phyloP scores from a whole-genome alignment of 1,284 basidiomycete species.

The Cutaneotrichosporon sp. region DNA sequence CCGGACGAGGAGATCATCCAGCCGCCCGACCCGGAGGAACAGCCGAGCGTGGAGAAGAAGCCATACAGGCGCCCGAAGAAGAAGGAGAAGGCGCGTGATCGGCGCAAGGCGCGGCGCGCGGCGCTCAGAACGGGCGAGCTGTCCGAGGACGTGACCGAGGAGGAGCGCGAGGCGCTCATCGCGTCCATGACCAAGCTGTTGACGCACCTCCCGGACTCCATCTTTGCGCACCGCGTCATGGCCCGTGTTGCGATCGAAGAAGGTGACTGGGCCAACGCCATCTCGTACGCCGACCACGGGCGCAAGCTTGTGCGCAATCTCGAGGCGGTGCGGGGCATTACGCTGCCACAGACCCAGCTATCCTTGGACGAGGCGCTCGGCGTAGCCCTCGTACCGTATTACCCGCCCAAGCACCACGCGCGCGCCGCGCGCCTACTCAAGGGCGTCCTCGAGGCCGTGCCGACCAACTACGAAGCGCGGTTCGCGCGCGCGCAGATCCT shows the following conservation, averaged over 20 bases:
- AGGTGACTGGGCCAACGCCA: conserved; percentile 68
- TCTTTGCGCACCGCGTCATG: conserved; percentile 67
- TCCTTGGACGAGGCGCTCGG: conserved; percentile 43
- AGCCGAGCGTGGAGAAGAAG: conserved; percentile 15
- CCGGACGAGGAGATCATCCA: conserved; percentile 50
- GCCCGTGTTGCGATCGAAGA: conserved; percentile 68
- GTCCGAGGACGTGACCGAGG: conserved; percentile 36
- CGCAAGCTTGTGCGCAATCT: conserved; percentile 57
- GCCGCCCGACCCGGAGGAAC: conserved; percentile 4
- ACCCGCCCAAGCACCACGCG: conserved; percentile 82
- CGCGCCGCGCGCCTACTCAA: conserved; percentile 70
- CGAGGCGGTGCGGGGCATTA: conserved; percentile 59
- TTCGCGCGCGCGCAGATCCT: conserved; percentile 72
- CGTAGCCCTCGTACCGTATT: conserved; percentile 70
- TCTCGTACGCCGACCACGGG: conserved; percentile 65
- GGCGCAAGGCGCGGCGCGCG: conserved; percentile 28
- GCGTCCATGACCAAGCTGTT: conserved; percentile 38
- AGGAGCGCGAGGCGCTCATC: conserved; percentile 43
- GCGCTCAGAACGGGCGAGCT: conserved; percentile 34
- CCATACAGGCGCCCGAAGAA: conserved; percentile 16
- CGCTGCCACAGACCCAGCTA: conserved; percentile 27
- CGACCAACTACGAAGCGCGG: conserved; percentile 61
- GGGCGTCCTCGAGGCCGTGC: conserved; percentile 60
- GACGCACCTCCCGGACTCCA: conserved; percentile 54
- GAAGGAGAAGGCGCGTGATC: conserved; percentile 30